Evolutionary conservation across 1,139 yeast species (phyloP), one percentile per base, ranked within the genome.

Genomic region (Lodderomyces oxycetoniae): DNA sequence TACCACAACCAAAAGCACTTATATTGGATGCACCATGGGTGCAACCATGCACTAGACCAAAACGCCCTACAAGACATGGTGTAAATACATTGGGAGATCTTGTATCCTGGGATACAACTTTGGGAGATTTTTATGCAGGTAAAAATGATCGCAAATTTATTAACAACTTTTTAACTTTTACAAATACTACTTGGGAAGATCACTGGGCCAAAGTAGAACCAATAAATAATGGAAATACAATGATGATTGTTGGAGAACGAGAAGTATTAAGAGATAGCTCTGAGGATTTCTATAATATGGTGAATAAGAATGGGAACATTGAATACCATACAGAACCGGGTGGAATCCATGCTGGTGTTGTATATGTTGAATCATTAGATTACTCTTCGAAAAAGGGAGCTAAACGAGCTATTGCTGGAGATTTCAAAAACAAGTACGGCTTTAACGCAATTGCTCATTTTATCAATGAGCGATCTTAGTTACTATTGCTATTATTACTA

Each of bases 21-120:
- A 44, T 62, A 2, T 50, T 67, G 26, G 45, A 65, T 5, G 64
- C 73, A 13, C 76, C 76, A 3, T 71, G 77, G 76, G 53, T 61
- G 13, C 40, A 45, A 23, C 48, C 48, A 14, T 37, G 43, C 14
- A 39, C 43, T 6, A 31, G 34, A 5, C 56, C 55, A 3, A 36
- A 26, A 6, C 16, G 43, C 5, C 56, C 57, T 4, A 38, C 52
- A 7, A 44, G 42, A 14, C 50, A 49, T 28, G 60, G 57, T 10
- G 43, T 44, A 10, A 42, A 57, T 38, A 45, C 46, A 16, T 30
- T 41, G n/a, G 67, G 67, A 7, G 67, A 61, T 39, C 53, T 63
- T 40, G 66, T 65, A 2, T 49, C 65, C 3, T 40, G 36, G 16
- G 53, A 50, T 27, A 50, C 55, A 5, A 37, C 37, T 2, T 45